phyloP scores from a whole-genome alignment of 129 eudicot genomes.

The Flaveria linearis region DNA sequence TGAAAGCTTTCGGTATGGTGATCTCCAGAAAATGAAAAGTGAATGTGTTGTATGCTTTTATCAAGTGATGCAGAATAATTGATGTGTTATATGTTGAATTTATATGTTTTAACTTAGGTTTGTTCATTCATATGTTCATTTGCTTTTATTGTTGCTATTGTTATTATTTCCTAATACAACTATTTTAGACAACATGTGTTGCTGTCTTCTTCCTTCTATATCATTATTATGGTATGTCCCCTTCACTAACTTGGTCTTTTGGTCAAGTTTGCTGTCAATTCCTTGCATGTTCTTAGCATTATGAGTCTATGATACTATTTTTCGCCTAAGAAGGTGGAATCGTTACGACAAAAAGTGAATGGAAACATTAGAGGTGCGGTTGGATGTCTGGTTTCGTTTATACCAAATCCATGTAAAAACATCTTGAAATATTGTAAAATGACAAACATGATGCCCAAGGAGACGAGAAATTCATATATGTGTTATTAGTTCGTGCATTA shows the following conservation, averaged over 20 bases:
- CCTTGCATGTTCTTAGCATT: neutral
- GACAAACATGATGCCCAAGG: too few relatives aligned
- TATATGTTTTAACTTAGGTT: conserved; percentile 13
- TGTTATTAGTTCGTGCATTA: too few relatives aligned
- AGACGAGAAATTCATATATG: too few relatives aligned
- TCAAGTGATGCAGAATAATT: conserved; percentile 24
- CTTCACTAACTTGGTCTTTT: neutral
- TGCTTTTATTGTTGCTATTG: conserved; percentile 22
- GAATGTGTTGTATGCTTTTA: conserved; percentile 11
- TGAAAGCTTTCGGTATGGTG: conserved; percentile 23
- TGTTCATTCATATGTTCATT: conserved; percentile 37
- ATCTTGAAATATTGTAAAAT: too few relatives aligned
- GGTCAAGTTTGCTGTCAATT: neutral
- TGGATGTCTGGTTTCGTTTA: too few relatives aligned
- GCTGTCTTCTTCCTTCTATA: neutral
- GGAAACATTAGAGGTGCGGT: too few relatives aligned
- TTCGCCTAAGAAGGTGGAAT: too few relatives aligned
- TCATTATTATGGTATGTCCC: neutral
- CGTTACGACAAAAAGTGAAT: neutral
- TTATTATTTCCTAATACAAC: conserved; percentile 26
- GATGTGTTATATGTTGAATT: conserved; percentile 16
- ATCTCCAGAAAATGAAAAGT: conserved; percentile 10
- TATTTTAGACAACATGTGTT: neutral
- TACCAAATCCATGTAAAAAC: too few relatives aligned
- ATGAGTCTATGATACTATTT: too few relatives aligned